These are phyloP conservation scores for Curvularia lunata DNA, from an alignment of 2,329 filamentous ascomycete species.

Conservation along the genomic window DNA sequence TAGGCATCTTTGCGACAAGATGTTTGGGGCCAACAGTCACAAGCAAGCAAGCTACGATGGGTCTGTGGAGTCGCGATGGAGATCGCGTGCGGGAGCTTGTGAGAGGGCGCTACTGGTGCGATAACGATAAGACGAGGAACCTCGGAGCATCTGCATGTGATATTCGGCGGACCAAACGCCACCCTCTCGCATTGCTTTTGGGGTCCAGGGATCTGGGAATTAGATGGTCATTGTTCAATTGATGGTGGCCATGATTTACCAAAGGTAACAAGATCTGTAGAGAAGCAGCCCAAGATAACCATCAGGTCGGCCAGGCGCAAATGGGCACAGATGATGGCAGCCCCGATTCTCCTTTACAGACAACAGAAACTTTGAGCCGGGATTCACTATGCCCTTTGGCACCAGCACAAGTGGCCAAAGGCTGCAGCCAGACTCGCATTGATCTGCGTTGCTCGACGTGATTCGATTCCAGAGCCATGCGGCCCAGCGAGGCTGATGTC, in stretches of 20 bases:
- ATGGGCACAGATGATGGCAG: constrained; percentile 12
- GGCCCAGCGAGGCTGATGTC: constrained; percentile 16
- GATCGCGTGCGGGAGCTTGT: constrained; percentile 23
- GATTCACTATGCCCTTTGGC: background rate
- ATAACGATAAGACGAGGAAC: constrained; percentile 17
- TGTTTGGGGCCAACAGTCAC: constrained; percentile 2
- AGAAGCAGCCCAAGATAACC: background rate
- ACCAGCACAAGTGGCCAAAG: background rate
- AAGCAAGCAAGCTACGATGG: constrained; percentile 5
- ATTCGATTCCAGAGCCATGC: background rate
- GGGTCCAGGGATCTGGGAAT: no score
- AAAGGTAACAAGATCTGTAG: background rate
- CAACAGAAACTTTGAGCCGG: background rate
- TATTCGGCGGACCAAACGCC: background rate
- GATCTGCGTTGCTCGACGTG: background rate
- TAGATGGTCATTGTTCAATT: background rate
- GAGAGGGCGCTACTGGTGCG: constrained; percentile 17
- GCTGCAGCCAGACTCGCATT: background rate
- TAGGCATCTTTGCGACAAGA: constrained; percentile 40
- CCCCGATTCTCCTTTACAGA: constrained; percentile 4
- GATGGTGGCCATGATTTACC: no score
- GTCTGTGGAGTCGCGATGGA: constrained; percentile 12
- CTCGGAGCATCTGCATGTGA: background rate
- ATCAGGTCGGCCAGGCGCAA: background rate
- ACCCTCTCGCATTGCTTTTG: background rate